Conservation (phyloP, 2,329 filamentous ascomycete genomes). For the Epichloe glyceriae region DNA sequence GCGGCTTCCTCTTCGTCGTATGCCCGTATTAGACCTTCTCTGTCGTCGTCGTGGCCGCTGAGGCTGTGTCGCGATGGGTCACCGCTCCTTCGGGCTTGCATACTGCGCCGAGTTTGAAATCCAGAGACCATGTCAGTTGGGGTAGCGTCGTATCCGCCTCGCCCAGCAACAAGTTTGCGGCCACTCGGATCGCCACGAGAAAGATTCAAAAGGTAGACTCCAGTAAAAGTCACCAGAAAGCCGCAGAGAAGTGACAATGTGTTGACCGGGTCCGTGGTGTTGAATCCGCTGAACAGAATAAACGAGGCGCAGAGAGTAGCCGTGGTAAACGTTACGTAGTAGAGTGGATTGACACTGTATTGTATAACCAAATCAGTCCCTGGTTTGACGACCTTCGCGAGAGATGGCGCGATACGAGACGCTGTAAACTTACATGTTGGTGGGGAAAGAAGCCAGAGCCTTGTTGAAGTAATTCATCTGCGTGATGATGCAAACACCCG, state of each 20-base stretch:
- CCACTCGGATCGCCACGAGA: constrained; percentile 84
- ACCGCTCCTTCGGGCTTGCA: constrained; percentile 74
- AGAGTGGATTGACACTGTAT: constrained; percentile 77
- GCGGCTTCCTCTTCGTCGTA: constrained; percentile 75
- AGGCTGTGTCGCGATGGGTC: constrained; percentile 51
- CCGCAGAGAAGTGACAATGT: constrained; percentile 85
- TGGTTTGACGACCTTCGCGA: neutral
- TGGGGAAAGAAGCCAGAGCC: constrained; percentile 88
- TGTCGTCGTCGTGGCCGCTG: constrained; percentile 53
- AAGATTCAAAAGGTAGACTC: constrained; percentile 92
- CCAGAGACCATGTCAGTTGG: constrained; percentile 87
- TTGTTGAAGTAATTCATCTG: constrained; percentile 99
- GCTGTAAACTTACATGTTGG: constrained; percentile 65
- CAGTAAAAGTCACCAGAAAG: constrained; percentile 89
- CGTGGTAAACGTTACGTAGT: constrained; percentile 96
- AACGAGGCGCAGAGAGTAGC: constrained; percentile 90
- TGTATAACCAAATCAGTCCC: constrained; percentile 6
- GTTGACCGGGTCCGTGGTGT: constrained; percentile 83
- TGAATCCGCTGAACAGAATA: constrained; percentile 91
- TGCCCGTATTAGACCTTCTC: constrained; percentile 72
- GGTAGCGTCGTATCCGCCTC: constrained; percentile 56
- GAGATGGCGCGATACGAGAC: neutral
- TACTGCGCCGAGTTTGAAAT: constrained; percentile 79
- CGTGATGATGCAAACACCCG: constrained; percentile 83
- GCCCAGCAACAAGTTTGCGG: constrained; percentile 48